Evolutionary conservation across 352 stramenopile species (phyloP).

Genomic region (Phytophthora quininea): DNA sequence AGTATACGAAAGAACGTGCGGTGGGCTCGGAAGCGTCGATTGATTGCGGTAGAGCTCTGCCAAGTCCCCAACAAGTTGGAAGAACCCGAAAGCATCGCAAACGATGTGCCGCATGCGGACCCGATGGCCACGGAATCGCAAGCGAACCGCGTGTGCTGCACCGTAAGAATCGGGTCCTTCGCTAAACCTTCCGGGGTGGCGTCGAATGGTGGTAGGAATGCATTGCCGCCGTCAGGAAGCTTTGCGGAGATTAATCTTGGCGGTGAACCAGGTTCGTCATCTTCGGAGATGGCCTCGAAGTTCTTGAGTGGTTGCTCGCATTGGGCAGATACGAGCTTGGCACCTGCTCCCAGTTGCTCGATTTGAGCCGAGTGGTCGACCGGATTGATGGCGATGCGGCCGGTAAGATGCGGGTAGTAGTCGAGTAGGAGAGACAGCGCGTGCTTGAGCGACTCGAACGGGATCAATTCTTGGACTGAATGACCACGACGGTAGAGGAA

Average conservation of each 20-base stretch:
- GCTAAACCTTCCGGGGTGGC: constrained; percentile 11
- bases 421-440: constrained; percentile 14
- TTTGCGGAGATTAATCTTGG: constrained; percentile 26
- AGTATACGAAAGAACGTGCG: constrained; percentile 8
- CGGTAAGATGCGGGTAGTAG: constrained; percentile 21
- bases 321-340: constrained; percentile 9
- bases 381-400: constrained; percentile 13
- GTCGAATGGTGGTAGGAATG: constrained; percentile 25
- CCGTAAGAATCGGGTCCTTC: constrained; percentile 24
- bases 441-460: constrained; percentile 1
- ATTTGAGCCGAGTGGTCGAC: constrained; percentile 13
- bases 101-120: constrained; percentile 24
- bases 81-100: constrained; percentile 27
- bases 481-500: constrained; percentile 18
- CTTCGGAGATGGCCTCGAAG: constrained; percentile 12
- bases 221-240: constrained; percentile 25
- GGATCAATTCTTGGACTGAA: constrained; percentile 10
- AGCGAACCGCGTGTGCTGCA: constrained; percentile 29
- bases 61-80: constrained; percentile 29
- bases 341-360: constrained; percentile 15
- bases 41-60: constrained; percentile 20
- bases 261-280: constrained; percentile 21
- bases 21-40: constrained; percentile 5
- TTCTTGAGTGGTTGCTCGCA: constrained; percentile 11
- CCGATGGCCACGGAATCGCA: constrained; percentile 28